Conservation (phyloP, 164 flowering plant genomes). For the Sextonia rubra region DNA sequence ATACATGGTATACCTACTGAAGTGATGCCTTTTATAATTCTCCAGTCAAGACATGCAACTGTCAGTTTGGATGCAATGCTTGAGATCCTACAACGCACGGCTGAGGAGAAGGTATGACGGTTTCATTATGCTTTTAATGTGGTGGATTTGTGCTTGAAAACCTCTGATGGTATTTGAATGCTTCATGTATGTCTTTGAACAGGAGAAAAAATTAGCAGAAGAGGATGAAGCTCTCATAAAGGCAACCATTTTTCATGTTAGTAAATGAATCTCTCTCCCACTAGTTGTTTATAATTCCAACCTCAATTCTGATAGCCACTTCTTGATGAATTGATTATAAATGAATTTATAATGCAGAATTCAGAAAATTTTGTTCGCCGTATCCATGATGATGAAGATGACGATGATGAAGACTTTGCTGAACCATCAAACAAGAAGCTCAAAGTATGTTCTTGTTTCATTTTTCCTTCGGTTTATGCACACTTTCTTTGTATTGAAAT, state of each 20-base stretch:
- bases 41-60: constrained; percentile 88
- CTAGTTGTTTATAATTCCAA: neutral
- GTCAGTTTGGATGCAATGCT: constrained; percentile 88
- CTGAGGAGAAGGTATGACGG: constrained; percentile 57
- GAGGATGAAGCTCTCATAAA: constrained; percentile 85
- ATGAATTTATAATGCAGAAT: constrained; percentile 27
- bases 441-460: constrained; percentile 30
- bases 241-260: constrained; percentile 52
- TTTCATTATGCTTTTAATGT: neutral
- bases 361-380: constrained; percentile 39
- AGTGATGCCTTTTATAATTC: constrained; percentile 8
- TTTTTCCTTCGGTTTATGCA: neutral
- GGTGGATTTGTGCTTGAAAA: neutral
- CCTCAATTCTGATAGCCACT: neutral
- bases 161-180: constrained; percentile 2
- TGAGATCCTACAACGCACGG: constrained; percentile 65
- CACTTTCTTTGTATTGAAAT: neutral
- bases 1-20: neutral
- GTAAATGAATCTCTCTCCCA: constrained; percentile 11
- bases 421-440: constrained; percentile 18
- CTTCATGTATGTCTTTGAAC: constrained; percentile 9
- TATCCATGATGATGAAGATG: constrained; percentile 46
- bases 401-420: constrained; percentile 41
- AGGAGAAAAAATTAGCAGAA: constrained; percentile 70
- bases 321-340: neutral